Base-by-base conservation (phyloP, 2,329 filamentous ascomycete genomes). In the Clonostachys rosea region DNA sequence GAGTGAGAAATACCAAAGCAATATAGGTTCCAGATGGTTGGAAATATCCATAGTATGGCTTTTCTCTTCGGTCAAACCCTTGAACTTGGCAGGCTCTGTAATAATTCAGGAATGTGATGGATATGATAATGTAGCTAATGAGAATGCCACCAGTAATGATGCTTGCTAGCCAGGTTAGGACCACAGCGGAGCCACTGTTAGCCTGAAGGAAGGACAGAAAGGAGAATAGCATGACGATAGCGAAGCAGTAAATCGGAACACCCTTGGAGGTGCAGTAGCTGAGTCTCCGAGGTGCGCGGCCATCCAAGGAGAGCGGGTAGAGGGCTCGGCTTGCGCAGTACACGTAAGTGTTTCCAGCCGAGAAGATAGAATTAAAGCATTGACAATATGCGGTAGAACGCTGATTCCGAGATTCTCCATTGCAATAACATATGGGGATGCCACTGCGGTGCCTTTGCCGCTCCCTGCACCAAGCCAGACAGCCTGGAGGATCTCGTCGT, bases 121-220 rank as follows among this genome's bases (percentile, higher is more conserved):
- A 63, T 59, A 74, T 74, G 59, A 78, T 70, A 50, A 85, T 73
- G 62, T 81, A 86, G 66, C 83, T 79, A 61, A 86, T 83, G 54
- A 82, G 71, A 44, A 75, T 73, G 30, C 74, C 77, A 6, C 75
- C 78, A 8, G 78, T 82, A 58, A 80, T 74, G 8, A 84, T 66
- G 51, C 71, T 76, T 52, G 75, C 68, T 44, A 84, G 66, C 75
- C 75, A 83, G 49, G 58, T 74, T 13, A 82, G 68, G 2, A 75
- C 75, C 48, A 69, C 60, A 9, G 71, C 65, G 1, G 76, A 77
- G 41, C 67, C 70, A 56, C 63, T 73, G 51, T 67, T 70, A 12
- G 75, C 67, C 46, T 76, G 70, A 39, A 81, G 67, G 61, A 81
- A 76, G 33, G 75, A 75, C 37, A 79, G 64, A 49, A 76, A 63